Base-by-base conservation (phyloP, 2,329 filamentous ascomycete genomes). In the Microdochium paspali region DNA sequence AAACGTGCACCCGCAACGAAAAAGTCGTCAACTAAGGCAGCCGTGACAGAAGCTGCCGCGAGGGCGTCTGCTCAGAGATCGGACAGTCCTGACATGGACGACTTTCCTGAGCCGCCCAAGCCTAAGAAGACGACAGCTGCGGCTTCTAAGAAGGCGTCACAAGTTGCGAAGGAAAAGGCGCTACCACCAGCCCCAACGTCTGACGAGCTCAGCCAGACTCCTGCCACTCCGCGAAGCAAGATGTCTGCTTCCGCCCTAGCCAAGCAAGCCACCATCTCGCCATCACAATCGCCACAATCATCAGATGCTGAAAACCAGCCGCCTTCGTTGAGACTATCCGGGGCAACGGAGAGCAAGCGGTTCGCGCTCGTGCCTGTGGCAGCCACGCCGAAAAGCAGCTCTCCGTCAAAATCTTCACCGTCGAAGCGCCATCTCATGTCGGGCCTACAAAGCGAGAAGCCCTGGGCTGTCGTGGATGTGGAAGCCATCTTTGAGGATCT, bases 301-400 rank as follows among this genome's bases (percentile, higher is more conserved):
- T 90, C 87, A 0, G 84, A 93, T 59, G 85, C 84, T 0, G 87
- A 93, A 62, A 91, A 91, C 55, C 81, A 79, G 44, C 85, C 85
- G 1, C 87, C 87, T 0, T 86, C 84, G 1, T 81, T 82, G 4
- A 78, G 73, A 46, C 77, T 76, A 1, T 70, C 74, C 2, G 71
- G 69, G 46, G 72, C 67, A 54, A 46, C 67, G 50, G 60, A 65
- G 51, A 56, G 66, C 44, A 75, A 73, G 59, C 69, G 73, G 5
- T 62, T 75, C 23, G 68, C 69, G 0, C 65, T 81, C 6, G 68
- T 67, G 2, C 65, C 70, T 1, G 56, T 70, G 5, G 66, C 71
- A 2, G 63, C 69, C 5, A 79, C 76, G 1, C 72, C 77, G 0
- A 61, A 65, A 35, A 70, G 66, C 10, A 68, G 68, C 3, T 68